Evolutionary conservation across 768 basidiomycete genomes (phyloP), one percentile per base, ranked within the genome.

Genomic region (Serpula lacrymans): DNA sequence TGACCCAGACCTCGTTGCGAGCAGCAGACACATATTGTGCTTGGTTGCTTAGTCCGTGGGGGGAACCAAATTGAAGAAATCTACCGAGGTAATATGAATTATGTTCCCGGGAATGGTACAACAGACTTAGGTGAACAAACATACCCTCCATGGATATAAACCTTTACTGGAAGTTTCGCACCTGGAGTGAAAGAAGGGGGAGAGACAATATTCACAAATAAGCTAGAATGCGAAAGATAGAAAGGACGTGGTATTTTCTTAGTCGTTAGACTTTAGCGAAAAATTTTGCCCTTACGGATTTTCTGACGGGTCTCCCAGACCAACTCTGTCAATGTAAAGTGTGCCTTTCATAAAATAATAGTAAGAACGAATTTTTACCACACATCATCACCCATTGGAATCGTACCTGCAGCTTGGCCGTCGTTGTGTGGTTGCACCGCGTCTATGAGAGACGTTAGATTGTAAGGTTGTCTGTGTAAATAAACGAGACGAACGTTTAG

Each of bases 111-210:
- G 27, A 28, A 14, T 13, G 16, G 14, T 21, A n/a, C 27, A 17
- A 22, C 9, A 21, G 13, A 18, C 21, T n/a, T 14, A 41, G n/a
- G 26, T 12, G 21, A 14, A 18, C 14, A 25, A 10, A 42, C 66
- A 13, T 54, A 83, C 82, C 84, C 84, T 57, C 85, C 86, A 42
- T 89, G 86, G 22, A 88, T 80, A 60, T 85, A 88, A 3, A 88
- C 72, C 43, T 74, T 82, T 39, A 88, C 84, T 1, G 84, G 80
- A 45, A 82, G 77, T 18, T 57, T 64, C 39, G 63, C 62, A 11
- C 54, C 53, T 34, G 70, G 67, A 62, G 54, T 59, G 49, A 55
- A 55, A 41, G 61, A 67, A 3, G 74, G 72, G 14, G 81, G 87
- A 20, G 67, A 59, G 24, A 76, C 73, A 33, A 86, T 76, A 54